Conservation (phyloP, 345 rosid genomes). For the Salix dunnii region DNA sequence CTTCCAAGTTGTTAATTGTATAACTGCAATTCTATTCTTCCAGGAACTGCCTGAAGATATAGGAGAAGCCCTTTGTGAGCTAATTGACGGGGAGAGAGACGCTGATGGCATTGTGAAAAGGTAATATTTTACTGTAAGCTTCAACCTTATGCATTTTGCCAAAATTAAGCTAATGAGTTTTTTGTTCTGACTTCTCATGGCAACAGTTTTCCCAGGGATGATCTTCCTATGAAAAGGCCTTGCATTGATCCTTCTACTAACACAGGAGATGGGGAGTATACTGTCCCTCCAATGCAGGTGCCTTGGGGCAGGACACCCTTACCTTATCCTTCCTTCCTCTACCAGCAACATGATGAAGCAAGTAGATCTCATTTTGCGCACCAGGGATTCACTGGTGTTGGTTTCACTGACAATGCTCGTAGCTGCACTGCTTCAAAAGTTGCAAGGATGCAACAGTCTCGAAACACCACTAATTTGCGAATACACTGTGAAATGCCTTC, state of each 20-base stretch:
- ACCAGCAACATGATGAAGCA: conserved; percentile 57
- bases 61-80: conserved; percentile 90
- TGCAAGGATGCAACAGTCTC: conserved; percentile 30
- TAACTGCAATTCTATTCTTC: conserved; percentile 10
- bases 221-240: conserved; percentile 51
- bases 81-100: conserved; percentile 63
- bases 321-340: conserved; percentile 45
- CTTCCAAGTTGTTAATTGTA: conserved; percentile 3
- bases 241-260: conserved; percentile 51
- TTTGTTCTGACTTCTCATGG: conserved; percentile 15
- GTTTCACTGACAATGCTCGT: conserved; percentile 31
- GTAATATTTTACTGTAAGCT: conserved; percentile 31
- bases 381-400: conserved; percentile 38
- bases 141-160: conserved; percentile 4
- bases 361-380: conserved; percentile 46
- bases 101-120: conserved; percentile 42
- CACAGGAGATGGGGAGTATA: conserved; percentile 53
- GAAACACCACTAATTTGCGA: conserved; percentile 31
- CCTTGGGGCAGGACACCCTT: conserved; percentile 42
- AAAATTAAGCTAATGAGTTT: conserved; percentile 10
- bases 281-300: conserved; percentile 29
- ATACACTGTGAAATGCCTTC: conserved; percentile 42
- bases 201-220: conserved; percentile 42
- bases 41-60: conserved; percentile 86
- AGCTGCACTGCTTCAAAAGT: conserved; percentile 40